Evolutionary conservation across 306 rosid genomes (phyloP), one percentile per base, ranked within the genome.

Genomic region (Purshia tridentata): DNA sequence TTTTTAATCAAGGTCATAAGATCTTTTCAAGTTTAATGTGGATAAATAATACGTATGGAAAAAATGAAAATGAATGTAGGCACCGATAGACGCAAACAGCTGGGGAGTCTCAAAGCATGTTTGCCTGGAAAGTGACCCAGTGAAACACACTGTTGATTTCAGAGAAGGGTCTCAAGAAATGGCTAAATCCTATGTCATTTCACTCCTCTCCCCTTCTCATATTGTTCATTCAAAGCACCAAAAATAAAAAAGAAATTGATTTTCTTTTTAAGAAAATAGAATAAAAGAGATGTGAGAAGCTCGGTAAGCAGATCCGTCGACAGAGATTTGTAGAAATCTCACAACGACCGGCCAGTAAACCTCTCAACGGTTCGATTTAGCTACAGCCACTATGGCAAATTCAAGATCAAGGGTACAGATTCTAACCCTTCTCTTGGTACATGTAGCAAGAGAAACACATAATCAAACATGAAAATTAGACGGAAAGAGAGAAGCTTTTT

Each of bases 271-370:
- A 63, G 5, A 3, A 37, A 67, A 51, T 6, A 3, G 1, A 9
- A 3, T 0, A 2, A 4, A 53, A 0, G n/a, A 65, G 75, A 80
- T 90, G 78, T 93, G 52, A 89, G 92, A 93, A 89, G 82, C 85
- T 91, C 93, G 93, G 98, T 93, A 89, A 91, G 96, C 98, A 93
- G 92, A 89, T 80, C n/a, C 67, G 82, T 82, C 72, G 93, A 93
- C 80, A 47, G 87, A 90, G 61, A 85, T 6, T 78, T 13, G 48
- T 48, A 47, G 15, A 70, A 74, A 79, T 58, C 84, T 73, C 77
- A 76, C 98, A 77, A 90, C 83, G 81, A 80, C 85, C 95, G 95
- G 96, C 95, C 96, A 87, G 97, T 63, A 19, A 92, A 87, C 89
- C 79, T 84, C 92, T 75, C 69, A 16, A 10, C 40, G 2, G 35